phyloP scores from a whole-genome alignment of 2,329 filamentous ascomycete genomes.

The Sphaerulina vaccinii region DNA sequence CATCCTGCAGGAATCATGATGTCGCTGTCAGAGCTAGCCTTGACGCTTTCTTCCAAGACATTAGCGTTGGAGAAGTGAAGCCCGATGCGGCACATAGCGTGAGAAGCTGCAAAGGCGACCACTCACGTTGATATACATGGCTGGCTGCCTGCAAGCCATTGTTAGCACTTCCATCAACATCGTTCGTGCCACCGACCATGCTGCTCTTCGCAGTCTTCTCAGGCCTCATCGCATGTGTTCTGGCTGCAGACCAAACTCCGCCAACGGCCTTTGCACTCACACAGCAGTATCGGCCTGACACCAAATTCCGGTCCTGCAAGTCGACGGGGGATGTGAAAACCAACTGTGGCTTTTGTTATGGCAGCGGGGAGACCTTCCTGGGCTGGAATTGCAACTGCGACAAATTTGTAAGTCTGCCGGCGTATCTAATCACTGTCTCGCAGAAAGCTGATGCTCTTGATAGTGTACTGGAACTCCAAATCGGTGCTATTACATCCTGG shows the following conservation, averaged over 20 bases:
- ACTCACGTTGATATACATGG: background rate
- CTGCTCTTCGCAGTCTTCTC: background rate
- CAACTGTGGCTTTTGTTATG: constrained; percentile 15
- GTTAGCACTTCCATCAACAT: background rate
- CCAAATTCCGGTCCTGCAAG: constrained; percentile 3
- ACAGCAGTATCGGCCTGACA: constrained; percentile 11
- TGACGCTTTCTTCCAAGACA: background rate
- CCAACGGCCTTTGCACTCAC: constrained; percentile 6
- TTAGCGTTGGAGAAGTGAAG: background rate
- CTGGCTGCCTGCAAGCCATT: background rate
- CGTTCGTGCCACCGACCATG: background rate
- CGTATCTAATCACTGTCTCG: background rate
- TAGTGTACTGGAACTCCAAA: constrained; percentile 11
- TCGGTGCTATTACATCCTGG: constrained; percentile 12
- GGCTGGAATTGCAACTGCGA: constrained; percentile 16
- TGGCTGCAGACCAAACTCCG: constrained; percentile 10
- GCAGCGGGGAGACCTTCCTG: background rate
- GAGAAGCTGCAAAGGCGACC: background rate
- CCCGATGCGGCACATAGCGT: too few species aligned
- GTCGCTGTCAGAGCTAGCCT: background rate
- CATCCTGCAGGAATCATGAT: background rate
- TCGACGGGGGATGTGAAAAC: constrained; percentile 6
- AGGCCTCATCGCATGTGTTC: background rate
- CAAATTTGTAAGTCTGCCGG: constrained; percentile 9
- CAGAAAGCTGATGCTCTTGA: background rate